A percentile compares a stretch with the other conserved stretches of the same genome.
These are phyloP conservation scores for Daldinia sp. DNA, from an alignment of 2,329 filamentous ascomycete species.

Conservation along the genomic window DNA sequence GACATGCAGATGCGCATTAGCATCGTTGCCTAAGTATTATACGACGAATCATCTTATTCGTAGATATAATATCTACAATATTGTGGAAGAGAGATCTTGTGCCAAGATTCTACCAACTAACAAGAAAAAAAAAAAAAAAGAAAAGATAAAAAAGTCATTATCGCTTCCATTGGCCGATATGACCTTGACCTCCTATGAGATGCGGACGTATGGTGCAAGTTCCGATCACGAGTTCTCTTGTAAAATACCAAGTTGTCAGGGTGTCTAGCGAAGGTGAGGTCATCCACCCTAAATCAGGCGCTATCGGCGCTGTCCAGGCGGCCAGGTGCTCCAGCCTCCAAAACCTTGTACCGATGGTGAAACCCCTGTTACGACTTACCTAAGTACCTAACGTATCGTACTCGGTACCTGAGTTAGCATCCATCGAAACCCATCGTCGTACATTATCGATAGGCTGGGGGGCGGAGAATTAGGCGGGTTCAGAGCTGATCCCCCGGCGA, in stretches of 20 bases:
- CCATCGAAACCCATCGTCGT: constrained; percentile 8
- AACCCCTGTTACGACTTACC: neutral
- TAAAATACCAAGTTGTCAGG: constrained; percentile 22
- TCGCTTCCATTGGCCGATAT: constrained; percentile 18
- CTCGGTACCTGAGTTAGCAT: constrained; percentile 34
- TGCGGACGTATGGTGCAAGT: constrained; percentile 11
- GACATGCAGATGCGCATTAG: neutral
- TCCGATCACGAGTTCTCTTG: constrained; percentile 38
- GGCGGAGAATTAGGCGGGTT: constrained; percentile 16
- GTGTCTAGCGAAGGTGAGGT: constrained; percentile 40
- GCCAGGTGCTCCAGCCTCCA: constrained; percentile 31
- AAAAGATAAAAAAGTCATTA: constrained; percentile 15
- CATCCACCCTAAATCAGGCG: constrained; percentile 41
- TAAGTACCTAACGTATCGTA: neutral
- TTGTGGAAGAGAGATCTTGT: constrained; percentile 14
- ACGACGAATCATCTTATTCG: constrained; percentile 15
- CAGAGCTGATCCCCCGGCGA: constrained; percentile 32
- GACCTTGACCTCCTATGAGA: constrained; percentile 19
- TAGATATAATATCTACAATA: neutral
- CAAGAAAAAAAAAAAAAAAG: constrained; percentile 14
- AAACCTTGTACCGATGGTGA: constrained; percentile 2
- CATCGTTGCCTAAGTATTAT: constrained; percentile 8
- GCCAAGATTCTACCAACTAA: constrained; percentile 16
- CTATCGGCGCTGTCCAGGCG: constrained; percentile 40
- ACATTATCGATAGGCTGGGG: constrained; percentile 30